Percentiles rank a stretch among this genome's conserved stretches.
Conservation (phyloP, 805 yeast genomes). For the Candida dajiaensis region DNA sequence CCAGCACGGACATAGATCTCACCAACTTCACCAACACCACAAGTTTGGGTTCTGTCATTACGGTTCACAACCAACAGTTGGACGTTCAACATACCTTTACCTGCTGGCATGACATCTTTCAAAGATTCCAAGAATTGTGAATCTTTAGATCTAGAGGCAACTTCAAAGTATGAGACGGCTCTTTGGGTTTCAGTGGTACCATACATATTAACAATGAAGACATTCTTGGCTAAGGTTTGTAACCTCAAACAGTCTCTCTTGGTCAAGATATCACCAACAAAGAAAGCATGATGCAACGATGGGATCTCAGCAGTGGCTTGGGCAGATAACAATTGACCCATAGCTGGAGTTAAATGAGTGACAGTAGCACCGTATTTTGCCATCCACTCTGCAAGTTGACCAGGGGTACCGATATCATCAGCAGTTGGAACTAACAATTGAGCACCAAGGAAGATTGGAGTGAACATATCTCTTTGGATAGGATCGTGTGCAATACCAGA, state of each 20-base stretch:
- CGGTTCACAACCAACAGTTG: slow-evolving; percentile 92
- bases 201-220: slow-evolving; percentile 91
- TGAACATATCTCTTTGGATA: slow-evolving; percentile 97
- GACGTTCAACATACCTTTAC: slow-evolving; percentile 94
- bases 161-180: slow-evolving; percentile 92
- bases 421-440: slow-evolving; percentile 88
- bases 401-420: slow-evolving; percentile 98
- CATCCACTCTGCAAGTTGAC: slow-evolving; percentile 97
- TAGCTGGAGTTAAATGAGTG: slow-evolving; percentile 97
- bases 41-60: slow-evolving; percentile 78
- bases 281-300: slow-evolving; percentile 88
- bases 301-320: slow-evolving; percentile 90
- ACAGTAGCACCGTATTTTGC: slow-evolving; percentile 84
- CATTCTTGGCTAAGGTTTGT: slow-evolving; percentile 88
- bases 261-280: slow-evolving; percentile 95
- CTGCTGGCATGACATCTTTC: slow-evolving; percentile 98
- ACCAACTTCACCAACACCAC: slow-evolving; percentile 99
- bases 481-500: slow-evolving; percentile 99
- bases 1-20: slow-evolving; percentile 98
- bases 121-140: slow-evolving; percentile 71
- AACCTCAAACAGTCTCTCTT: slow-evolving; percentile 93
- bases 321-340: slow-evolving; percentile 96
- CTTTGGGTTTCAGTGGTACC: slow-evolving; percentile 99
- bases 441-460: slow-evolving; percentile 96
- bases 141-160: slow-evolving; percentile 64